Evolutionary conservation across 768 basidiomycete species (phyloP).

Genomic region (Antrodiella citrinella): DNA sequence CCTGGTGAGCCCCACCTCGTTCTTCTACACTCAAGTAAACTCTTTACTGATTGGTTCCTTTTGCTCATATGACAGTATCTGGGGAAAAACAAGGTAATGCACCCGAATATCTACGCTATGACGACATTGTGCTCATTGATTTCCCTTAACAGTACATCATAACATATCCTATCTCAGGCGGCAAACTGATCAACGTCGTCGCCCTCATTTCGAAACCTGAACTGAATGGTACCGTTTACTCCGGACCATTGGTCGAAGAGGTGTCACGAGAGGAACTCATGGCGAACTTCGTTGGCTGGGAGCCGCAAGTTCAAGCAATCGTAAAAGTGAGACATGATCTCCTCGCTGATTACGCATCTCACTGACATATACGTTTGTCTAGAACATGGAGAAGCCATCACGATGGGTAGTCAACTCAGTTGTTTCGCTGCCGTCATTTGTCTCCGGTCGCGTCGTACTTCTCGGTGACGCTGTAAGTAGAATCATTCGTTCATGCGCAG

Average conservation of each 20-base stretch:
- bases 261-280: constrained; percentile 14
- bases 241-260: constrained; percentile 13
- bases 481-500: not conserved
- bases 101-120: constrained; percentile 2
- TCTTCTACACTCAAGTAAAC: constrained; percentile 9
- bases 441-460: constrained; percentile 17
- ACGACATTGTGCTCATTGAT: not conserved
- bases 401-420: constrained; percentile 19
- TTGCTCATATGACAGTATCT: constrained; percentile 21
- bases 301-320: constrained; percentile 13
- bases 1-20: constrained; percentile 14
- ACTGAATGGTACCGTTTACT: constrained; percentile 11
- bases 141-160: constrained; percentile 37
- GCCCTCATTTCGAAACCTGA: constrained; percentile 14
- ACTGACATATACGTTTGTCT: not conserved
- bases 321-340: constrained; percentile 12
- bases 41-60: not conserved
- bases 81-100: constrained; percentile 14
- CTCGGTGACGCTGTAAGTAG: constrained; percentile 23
- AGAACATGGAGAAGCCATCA: constrained; percentile 10
- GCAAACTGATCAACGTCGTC: constrained; percentile 17
- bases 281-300: constrained; percentile 13
- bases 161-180: constrained; percentile 19
- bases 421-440: constrained; percentile 16
- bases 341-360: not conserved